These are phyloP conservation scores for Mucor saturninus DNA, from an alignment of 371 early-diverging fungal genomes.

Conservation along the genomic window DNA sequence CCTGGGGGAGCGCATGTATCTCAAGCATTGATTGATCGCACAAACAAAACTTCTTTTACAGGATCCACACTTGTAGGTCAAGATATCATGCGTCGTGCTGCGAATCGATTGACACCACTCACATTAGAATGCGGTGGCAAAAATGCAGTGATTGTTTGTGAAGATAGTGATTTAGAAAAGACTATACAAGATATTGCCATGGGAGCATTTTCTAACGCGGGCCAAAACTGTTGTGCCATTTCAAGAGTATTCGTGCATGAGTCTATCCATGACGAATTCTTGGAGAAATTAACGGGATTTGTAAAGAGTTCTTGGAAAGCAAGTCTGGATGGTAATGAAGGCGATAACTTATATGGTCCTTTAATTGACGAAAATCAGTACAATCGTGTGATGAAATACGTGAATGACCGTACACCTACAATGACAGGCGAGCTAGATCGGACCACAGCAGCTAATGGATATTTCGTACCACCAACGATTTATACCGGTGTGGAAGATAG, in stretches of 20 bases:
- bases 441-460: slow-evolving; percentile 49
- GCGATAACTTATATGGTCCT: slow-evolving; percentile 60
- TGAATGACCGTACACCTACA: slow-evolving; percentile 2
- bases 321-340: background rate
- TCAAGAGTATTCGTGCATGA: slow-evolving; percentile 78
- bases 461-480: slow-evolving; percentile 74
- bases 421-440: slow-evolving; percentile 10
- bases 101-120: slow-evolving; percentile 65
- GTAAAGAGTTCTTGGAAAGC: slow-evolving; percentile 29
- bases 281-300: slow-evolving; percentile 57
- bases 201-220: slow-evolving; percentile 79
- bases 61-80: slow-evolving; percentile 82
- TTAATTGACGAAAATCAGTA: slow-evolving; percentile 78
- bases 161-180: slow-evolving; percentile 76
- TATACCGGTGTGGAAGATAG: slow-evolving; percentile 59
- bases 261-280: slow-evolving; percentile 68
- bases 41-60: slow-evolving; percentile 48
- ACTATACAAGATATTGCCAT: slow-evolving; percentile 68
- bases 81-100: slow-evolving; percentile 70
- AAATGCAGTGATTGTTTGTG: slow-evolving; percentile 79
- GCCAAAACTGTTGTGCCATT: slow-evolving; percentile 90
- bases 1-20: slow-evolving; percentile 41
- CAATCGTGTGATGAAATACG: slow-evolving; percentile 54
- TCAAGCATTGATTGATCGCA: slow-evolving; percentile 21
- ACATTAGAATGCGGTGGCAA: slow-evolving; percentile 93